These are phyloP conservation scores for Trypanosoma avium DNA, from an alignment of 208 protist species.

Conservation along the genomic window DNA sequence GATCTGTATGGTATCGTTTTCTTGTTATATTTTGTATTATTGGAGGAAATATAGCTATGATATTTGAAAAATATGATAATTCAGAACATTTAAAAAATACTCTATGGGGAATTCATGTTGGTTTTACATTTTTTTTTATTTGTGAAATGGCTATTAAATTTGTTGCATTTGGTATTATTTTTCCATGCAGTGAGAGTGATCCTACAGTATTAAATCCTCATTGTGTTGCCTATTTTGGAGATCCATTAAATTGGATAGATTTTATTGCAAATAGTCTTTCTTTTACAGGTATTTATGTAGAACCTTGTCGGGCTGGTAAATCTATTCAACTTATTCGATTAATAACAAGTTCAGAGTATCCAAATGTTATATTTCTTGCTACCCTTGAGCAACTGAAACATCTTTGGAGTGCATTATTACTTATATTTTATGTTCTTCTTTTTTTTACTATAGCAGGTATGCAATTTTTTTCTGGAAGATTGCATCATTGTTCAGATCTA, in stretches of 20 bases:
- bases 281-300: slow-evolving; percentile 43
- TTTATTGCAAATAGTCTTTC: slow-evolving; percentile 38
- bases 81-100: slow-evolving; percentile 1
- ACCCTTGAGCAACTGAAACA: slow-evolving; percentile 27
- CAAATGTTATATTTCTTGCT: slow-evolving; percentile 30
- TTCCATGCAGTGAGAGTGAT: slow-evolving; percentile 4
- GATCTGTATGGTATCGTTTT: slow-evolving; percentile 36
- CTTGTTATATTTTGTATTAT: slow-evolving; percentile 34
- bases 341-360: slow-evolving; percentile 37
- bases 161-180: slow-evolving; percentile 42
- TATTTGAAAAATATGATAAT: slow-evolving; percentile 43
- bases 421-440: slow-evolving; percentile 39
- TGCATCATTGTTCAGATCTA: slow-evolving; percentile 48
- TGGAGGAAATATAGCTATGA: slow-evolving; percentile 46
- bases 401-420: slow-evolving; percentile 19
- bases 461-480: slow-evolving; percentile 48
- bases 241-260: slow-evolving; percentile 55
- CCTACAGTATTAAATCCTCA: slow-evolving; percentile 6
- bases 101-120: slow-evolving; percentile 35
- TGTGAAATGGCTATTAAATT: slow-evolving; percentile 62
- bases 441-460: slow-evolving; percentile 48
- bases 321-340: slow-evolving; percentile 47
- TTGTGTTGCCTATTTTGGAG: slow-evolving; percentile 38
- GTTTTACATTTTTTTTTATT: slow-evolving; percentile 53
- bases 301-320: slow-evolving; percentile 36